Evolutionary conservation across 1,139 yeast genomes (phyloP).

Genomic region (Chernovozyma sophiae-reginae): DNA sequence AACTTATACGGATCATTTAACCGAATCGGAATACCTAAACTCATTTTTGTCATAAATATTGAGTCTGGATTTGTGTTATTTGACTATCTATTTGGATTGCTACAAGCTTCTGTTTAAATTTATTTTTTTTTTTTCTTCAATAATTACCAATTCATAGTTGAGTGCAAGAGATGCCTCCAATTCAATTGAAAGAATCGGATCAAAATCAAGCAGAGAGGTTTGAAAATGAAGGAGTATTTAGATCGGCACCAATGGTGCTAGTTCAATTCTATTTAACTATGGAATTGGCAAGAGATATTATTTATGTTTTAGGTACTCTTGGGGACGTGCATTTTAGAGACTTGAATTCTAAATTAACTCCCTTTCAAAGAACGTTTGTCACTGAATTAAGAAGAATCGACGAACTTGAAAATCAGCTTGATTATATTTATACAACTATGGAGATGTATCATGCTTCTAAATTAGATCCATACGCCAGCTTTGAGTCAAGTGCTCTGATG

Average conservation of each 20-base stretch:
- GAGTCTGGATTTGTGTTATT: too few relatives aligned
- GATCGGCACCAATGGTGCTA: constrained; percentile 93
- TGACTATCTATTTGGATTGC: too few relatives aligned
- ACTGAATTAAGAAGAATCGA: constrained; percentile 65
- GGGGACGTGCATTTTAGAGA: constrained; percentile 90
- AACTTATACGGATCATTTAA: too few relatives aligned
- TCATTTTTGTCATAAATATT: too few relatives aligned
- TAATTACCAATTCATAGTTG: too few relatives aligned
- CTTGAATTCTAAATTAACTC: constrained; percentile 68
- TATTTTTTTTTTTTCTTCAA: too few relatives aligned
- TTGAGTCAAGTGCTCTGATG: constrained; percentile 12
- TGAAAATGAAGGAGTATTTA: constrained; percentile 25
- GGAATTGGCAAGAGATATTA: constrained; percentile 85
- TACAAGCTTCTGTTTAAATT: too few relatives aligned
- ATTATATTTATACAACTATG: constrained; percentile 32
- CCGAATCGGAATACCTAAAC: too few relatives aligned
- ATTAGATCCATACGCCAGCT: constrained; percentile 23
- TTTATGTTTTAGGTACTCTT: constrained; percentile 72
- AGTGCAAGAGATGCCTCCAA: not conserved
- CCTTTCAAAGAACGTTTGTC: constrained; percentile 86
- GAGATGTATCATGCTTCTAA: constrained; percentile 24
- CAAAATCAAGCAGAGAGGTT: not conserved
- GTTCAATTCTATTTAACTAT: constrained; percentile 91
- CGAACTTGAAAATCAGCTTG: constrained; percentile 25
- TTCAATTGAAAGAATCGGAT: not conserved